Evolutionary conservation across 2,329 filamentous ascomycete genomes (phyloP).

Genomic region (Nakataea oryzae): DNA sequence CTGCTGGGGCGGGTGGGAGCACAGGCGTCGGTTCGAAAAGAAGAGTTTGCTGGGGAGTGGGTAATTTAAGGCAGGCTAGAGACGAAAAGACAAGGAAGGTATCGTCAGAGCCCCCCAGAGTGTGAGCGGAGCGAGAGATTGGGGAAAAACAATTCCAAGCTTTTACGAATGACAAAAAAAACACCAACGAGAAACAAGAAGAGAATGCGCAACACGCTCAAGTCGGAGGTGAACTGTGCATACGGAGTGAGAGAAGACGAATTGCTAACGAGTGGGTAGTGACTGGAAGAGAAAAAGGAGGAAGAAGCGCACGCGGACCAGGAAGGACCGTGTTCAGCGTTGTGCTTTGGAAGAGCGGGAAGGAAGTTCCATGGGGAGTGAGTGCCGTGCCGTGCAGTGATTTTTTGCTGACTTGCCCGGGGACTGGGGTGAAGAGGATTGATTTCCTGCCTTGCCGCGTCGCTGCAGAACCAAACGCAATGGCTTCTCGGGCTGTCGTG

Average conservation of each 20-base stretch:
- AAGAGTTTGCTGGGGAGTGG: neutral
- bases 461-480: neutral
- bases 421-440: neutral
- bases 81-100: neutral
- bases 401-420: neutral
- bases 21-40: neutral
- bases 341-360: neutral
- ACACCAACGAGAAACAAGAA: neutral
- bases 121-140: neutral
- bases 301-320: neutral
- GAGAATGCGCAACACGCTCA: neutral
- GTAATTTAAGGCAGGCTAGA: neutral
- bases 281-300: neutral
- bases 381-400: neutral
- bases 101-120: neutral
- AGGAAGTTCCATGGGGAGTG: neutral
- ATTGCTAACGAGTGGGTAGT: neutral
- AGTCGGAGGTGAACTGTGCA: neutral
- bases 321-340: neutral
- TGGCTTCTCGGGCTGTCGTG: neutral
- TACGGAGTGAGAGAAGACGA: neutral
- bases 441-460: neutral
- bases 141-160: neutral
- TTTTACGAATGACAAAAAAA: too few species aligned
- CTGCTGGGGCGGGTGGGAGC: neutral